A percentile compares a stretch with the other conserved stretches of the same genome.
Evolutionary conservation across 164 flowering plant genomes (phyloP).

Genomic region (Platanus orientalis): DNA sequence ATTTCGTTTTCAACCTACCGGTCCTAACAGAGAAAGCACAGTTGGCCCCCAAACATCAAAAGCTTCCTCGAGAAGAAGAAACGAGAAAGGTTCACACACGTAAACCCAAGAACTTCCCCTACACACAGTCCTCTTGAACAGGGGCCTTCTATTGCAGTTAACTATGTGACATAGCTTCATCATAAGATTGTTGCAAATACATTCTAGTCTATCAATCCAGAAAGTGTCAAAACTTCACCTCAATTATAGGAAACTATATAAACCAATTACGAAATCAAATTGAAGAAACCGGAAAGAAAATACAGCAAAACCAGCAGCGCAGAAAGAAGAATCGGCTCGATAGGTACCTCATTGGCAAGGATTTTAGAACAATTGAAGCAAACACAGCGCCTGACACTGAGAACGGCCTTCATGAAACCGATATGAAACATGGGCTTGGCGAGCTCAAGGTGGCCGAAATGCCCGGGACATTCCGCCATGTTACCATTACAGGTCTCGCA

Average conservation of each 20-base stretch:
- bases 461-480: conserved; percentile 99
- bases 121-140: no score
- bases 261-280: not conserved
- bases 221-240: not conserved
- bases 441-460: conserved; percentile 95
- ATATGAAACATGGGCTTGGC: conserved; percentile 99
- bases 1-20: no score
- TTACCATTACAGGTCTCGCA: conserved; percentile 96
- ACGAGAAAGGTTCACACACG: no score
- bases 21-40: no score
- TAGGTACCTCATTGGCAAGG: conserved; percentile 77
- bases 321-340: not conserved
- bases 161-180: no score
- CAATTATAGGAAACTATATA: not conserved
- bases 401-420: conserved; percentile 89
- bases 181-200: no score
- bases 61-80: no score
- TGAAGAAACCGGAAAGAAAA: not conserved
- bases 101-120: no score
- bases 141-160: no score
- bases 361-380: conserved; percentile 98
- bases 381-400: conserved; percentile 79
- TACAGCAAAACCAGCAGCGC: not conserved
- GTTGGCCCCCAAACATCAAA: no score
- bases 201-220: not conserved